Evolutionary conservation across 2,329 filamentous ascomycete species (phyloP).

Genomic region (Chaetothyriales sp.): DNA sequence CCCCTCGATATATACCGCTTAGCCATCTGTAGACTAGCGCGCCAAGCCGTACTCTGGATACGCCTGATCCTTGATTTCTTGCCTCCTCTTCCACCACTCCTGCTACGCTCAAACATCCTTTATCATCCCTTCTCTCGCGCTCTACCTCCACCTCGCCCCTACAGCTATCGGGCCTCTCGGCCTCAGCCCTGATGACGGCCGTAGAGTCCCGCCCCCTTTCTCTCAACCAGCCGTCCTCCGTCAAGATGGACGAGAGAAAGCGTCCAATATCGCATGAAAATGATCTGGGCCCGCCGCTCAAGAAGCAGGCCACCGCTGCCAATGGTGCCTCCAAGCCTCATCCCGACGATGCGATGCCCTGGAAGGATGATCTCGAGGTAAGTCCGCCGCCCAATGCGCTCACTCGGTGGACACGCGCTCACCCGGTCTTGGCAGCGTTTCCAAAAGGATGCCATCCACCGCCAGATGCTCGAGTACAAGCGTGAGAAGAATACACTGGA

Average conservation of each 20-base stretch:
- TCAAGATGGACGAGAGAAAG: slow-evolving; percentile 99
- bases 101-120: not conserved
- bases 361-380: slow-evolving; percentile 58
- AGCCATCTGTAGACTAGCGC: not conserved
- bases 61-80: not conserved
- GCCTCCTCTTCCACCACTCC: not conserved
- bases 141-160: not conserved
- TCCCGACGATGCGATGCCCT: slow-evolving; percentile 52
- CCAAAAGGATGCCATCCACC: slow-evolving; percentile 90
- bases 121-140: not conserved
- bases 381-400: slow-evolving; percentile 32
- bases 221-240: slow-evolving; percentile 54
- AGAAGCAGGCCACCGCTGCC: slow-evolving; percentile 63
- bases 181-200: slow-evolving; percentile 68
- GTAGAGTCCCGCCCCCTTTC: slow-evolving; percentile 59
- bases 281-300: slow-evolving; percentile 79
- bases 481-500: slow-evolving; percentile 73
- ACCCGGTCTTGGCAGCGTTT: slow-evolving; percentile 45
- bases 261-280: slow-evolving; percentile 66
- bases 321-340: slow-evolving; percentile 54
- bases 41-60: not conserved
- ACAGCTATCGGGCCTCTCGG: not conserved
- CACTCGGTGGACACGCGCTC: not conserved
- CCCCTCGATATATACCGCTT: not conserved
- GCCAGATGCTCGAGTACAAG: slow-evolving; percentile 97